Conservation (phyloP, 2,329 filamentous ascomycete genomes). For the Coleophoma cylindrospora region DNA sequence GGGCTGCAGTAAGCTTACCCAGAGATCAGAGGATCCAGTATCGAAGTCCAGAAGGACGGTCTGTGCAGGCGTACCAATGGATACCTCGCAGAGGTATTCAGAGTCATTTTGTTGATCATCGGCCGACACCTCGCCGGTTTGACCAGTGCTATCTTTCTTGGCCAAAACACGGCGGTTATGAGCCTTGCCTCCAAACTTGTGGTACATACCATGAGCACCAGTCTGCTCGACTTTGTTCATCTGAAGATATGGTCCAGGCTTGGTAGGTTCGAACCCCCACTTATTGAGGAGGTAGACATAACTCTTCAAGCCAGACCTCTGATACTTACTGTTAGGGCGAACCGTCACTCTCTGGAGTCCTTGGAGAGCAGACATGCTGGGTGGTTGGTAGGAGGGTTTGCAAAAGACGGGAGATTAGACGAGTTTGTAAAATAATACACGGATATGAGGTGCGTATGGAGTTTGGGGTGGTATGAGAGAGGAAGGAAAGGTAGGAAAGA, state of each 20-base stretch:
- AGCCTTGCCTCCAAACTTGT: constrained; percentile 42
- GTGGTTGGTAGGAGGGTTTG: too few relatives aligned
- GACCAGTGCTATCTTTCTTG: constrained; percentile 32
- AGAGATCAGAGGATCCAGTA: constrained; percentile 66
- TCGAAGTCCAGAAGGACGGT: constrained; percentile 61
- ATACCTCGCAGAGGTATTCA: constrained; percentile 58
- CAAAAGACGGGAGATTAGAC: too few relatives aligned
- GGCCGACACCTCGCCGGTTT: constrained; percentile 46
- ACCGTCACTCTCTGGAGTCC: constrained; percentile 39
- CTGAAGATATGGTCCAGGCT: constrained; percentile 55
- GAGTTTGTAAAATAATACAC: too few relatives aligned
- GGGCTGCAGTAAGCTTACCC: constrained; percentile 39
- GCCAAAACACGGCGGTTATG: constrained; percentile 41
- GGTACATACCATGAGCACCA: constrained; percentile 37
- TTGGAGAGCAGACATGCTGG: constrained; percentile 23
- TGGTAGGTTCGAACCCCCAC: constrained; percentile 58
- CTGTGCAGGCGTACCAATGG: constrained; percentile 62
- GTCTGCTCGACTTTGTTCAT: constrained; percentile 31
- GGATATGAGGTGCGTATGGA: too few relatives aligned
- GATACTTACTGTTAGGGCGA: constrained; percentile 54
- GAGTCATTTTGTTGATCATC: constrained; percentile 65
- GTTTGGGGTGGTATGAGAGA: too few relatives aligned
- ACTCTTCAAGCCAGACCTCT: constrained; percentile 54
- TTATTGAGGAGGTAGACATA: constrained; percentile 58
- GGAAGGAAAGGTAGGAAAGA: too few relatives aligned